Conservation (phyloP, 176 grass and related monocot species). For the Oryza meridionalis region DNA sequence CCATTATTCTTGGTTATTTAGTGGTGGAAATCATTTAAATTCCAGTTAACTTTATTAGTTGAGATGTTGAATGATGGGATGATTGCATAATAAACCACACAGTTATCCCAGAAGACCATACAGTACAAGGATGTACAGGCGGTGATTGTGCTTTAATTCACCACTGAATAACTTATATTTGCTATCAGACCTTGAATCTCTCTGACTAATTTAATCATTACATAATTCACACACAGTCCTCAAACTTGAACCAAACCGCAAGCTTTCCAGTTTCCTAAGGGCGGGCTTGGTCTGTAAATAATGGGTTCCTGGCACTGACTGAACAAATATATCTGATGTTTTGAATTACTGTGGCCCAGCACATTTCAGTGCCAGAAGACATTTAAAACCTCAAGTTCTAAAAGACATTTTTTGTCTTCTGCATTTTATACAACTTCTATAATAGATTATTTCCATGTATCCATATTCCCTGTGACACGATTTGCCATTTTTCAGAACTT, state of each 20-base stretch:
- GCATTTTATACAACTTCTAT: neutral
- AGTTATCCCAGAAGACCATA: neutral
- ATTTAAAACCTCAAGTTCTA: neutral
- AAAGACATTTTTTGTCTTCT: neutral
- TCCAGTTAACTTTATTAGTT: neutral
- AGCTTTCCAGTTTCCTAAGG: neutral
- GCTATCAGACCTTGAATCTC: neutral
- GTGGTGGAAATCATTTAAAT: neutral
- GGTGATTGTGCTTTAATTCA: neutral
- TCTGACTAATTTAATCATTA: neutral
- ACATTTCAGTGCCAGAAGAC: constrained; percentile 3
- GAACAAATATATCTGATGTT: neutral
- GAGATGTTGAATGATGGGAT: neutral
- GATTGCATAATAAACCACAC: neutral
- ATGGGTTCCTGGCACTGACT: neutral
- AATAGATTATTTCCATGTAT: neutral
- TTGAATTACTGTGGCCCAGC: constrained; percentile 5
- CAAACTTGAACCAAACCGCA: neutral
- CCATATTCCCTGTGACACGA: neutral
- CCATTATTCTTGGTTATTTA: neutral
- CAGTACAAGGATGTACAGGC: neutral
- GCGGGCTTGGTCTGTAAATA: neutral
- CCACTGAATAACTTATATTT: neutral
- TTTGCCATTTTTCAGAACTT: neutral
- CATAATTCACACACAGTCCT: neutral